Conservation (phyloP, 192 early-diverging fungal species). For the Allomyces macrogynus region DNA sequence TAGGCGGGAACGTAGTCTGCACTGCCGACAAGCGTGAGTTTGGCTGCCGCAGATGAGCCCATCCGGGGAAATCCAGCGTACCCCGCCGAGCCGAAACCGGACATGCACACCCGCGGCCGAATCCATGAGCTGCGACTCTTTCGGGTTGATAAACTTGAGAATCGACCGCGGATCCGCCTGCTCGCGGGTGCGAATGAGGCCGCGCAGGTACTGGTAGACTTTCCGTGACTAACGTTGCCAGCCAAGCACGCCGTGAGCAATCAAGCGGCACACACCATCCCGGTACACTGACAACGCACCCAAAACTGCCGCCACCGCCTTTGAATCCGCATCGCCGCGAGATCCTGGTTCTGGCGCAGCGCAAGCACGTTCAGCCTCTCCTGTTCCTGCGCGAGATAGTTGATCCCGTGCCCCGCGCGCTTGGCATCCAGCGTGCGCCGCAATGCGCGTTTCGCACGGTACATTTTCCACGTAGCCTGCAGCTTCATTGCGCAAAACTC, state of each 20-base stretch:
- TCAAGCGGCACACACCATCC: no score
- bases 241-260: no score
- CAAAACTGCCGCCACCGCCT: not conserved
- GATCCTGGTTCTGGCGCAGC: not conserved
- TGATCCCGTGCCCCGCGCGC: not conserved
- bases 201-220: constrained; percentile 27
- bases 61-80: constrained; percentile 3
- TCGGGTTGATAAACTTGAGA: constrained; percentile 35
- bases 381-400: not conserved
- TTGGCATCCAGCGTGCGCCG: not conserved
- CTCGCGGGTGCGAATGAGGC: constrained; percentile 31
- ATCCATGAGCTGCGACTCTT: constrained; percentile 32
- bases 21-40: not conserved
- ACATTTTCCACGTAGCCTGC: not conserved
- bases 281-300: not conserved
- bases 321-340: not conserved
- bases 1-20: constrained; percentile 27
- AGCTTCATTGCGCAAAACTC: not conserved
- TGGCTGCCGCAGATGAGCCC: no score
- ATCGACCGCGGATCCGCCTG: constrained; percentile 23
- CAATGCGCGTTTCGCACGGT: not conserved
- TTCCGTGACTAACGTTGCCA: constrained; percentile 1
- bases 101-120: constrained; percentile 22
- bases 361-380: not conserved
- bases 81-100: constrained; percentile 34